Evolutionary conservation across 2,329 filamentous ascomycete genomes (phyloP), one percentile per base, ranked within the genome.

Genomic region (Zymoseptoria tritici): DNA sequence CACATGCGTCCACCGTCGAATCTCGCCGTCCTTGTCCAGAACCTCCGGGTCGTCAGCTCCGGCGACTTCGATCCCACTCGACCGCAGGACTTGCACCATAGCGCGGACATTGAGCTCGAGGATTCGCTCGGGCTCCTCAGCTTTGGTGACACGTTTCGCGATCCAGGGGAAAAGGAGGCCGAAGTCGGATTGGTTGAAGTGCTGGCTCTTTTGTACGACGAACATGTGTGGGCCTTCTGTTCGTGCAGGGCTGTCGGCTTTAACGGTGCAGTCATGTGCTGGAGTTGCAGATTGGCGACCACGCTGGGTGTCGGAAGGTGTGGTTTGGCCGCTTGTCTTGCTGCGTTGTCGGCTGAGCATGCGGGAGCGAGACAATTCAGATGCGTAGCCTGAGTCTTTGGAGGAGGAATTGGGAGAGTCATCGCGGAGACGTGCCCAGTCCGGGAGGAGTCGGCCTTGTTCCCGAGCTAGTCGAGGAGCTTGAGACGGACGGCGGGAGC

Each of bases 111-210:
- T 76, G 85, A 99, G 78, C 75, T 94, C 70, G 82, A 96, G 75
- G 84, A 96, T 71, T 87, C 91, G 55, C 77, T 97, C 70, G 76
- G 94, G 71, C 76, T 91, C 71, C 77, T 96, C 76, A 0, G 78
- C 79, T 58, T 81, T 80, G 58, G 80, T 78, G 9, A 80, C 70
- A 51, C 77, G 77, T 54, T 76, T 77, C 8, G 79, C 80, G 1
- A 81, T 65, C 81, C 86, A 88, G 0, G 90, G 90, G 70, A 95
- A 95, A 21, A 96, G 75, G 22, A 94, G 77, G 42, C 89, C 91
- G 67, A 94, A 95, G 70, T 96, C 91, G 20, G 85, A 89, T 74
- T 95, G 91, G 60, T 83, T 90, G 24, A 95, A 81, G 71, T 96
- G 91, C 0, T 90, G 89, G n/a, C 86, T 88, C 52, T 82, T 78